Base-by-base conservation (phyloP, 768 basidiomycete species). In the Suillus occidentalis region DNA sequence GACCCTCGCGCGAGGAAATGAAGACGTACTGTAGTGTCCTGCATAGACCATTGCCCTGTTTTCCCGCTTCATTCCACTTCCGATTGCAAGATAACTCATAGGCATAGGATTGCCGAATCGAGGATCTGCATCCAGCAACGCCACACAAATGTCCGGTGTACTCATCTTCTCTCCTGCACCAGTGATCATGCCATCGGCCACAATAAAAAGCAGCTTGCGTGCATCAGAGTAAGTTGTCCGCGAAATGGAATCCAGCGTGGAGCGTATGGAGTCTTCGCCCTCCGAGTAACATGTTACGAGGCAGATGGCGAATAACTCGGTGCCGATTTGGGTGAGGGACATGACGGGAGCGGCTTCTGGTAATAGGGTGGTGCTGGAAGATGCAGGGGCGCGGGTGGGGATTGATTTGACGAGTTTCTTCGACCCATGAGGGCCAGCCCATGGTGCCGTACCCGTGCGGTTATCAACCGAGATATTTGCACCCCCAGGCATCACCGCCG, bases 41-140 rank as follows among this genome's bases (percentile, higher is more conserved):
- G 97, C 97, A 81, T 99, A 99, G 22, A 99, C 92, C 93, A 97
- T 93, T 8, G 97, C 97, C 62, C 95, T 85, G 71, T 99, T 99
- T 73, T 95, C 89, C 61, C 84, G 85, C 81, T 99, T 98, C 22
- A 87, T 79, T 3, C 97, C 97, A 10, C 90, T 86, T 2, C 95
- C 97, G 36, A 99, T 94, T 2, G 97, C 92, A 63, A 84, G 78
- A 73, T 98, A 99, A 67, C 85, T 89, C 96, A 99, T 97, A 5
- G 97, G 94, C 53, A 87, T 87, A 3, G 97, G 97, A 71, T 97
- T 95, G 31, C 97, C 97, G 72, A 99, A 99, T 16, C 97, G 85
- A 31, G 93, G 90, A 76, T 99, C 97, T 4, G 92, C 92, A 70
- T 99, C 95, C 58, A 99, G 76, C 63, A 99, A 75, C 47, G 88